Percentiles rank a stretch among this genome's conserved stretches.
Conservation (phyloP, 164 flowering plant species). For the Euptelea pleiosperma region DNA sequence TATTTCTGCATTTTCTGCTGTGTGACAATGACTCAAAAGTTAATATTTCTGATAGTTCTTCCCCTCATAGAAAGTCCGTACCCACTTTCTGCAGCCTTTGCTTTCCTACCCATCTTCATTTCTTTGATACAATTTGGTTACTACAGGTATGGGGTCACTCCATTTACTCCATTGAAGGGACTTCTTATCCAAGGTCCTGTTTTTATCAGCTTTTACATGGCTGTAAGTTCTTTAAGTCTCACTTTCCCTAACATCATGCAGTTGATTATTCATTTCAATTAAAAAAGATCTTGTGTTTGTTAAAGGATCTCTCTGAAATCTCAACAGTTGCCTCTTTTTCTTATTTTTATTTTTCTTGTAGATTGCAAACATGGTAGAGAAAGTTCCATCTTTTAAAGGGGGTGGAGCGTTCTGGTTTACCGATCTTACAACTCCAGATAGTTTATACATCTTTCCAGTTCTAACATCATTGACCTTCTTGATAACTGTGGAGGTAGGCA, state of each 20-base stretch:
- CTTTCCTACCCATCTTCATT: background rate
- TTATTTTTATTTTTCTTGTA: conserved; percentile 22
- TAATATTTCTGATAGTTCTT: no score
- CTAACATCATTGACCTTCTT: conserved; percentile 63
- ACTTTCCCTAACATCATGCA: background rate
- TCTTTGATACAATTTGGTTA: conserved; percentile 8
- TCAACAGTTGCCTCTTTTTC: no score
- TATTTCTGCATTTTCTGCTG: no score
- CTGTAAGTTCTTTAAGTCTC: conserved; percentile 48
- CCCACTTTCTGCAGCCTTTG: background rate
- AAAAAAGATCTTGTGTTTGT: no score
- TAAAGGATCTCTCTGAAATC: no score
- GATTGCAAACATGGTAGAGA: conserved; percentile 81
- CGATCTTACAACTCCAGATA: conserved; percentile 83
- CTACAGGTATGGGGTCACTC: conserved; percentile 75
- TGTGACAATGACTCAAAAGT: no score
- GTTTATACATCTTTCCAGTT: conserved; percentile 63
- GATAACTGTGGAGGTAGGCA: conserved; percentile 75
- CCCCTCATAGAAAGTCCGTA: no score
- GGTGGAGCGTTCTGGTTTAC: conserved; percentile 89
- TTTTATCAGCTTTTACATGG: conserved; percentile 77
- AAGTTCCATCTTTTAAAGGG: conserved; percentile 76
- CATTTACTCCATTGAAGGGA: conserved; percentile 78
- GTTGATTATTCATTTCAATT: background rate
- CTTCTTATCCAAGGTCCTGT: conserved; percentile 77